phyloP scores from a whole-genome alignment of 2,329 filamentous ascomycete genomes.

The Plectosphaerella cucumerina region DNA sequence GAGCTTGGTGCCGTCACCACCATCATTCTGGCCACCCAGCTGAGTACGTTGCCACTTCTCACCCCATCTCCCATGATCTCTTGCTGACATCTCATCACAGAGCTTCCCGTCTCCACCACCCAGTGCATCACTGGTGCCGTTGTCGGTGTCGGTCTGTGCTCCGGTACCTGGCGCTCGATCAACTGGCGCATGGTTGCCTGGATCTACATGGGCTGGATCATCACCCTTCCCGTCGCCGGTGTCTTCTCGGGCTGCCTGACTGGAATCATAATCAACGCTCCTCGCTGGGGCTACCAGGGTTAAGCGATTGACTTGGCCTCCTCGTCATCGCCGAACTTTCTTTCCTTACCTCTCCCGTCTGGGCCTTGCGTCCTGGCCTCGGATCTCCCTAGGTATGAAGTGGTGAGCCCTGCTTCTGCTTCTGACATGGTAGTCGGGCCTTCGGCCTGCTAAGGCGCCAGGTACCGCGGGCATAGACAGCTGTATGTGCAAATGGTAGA shows the following conservation, averaged over 20 bases:
- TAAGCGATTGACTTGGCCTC: background rate
- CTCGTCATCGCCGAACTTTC: background rate
- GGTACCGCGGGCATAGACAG: background rate
- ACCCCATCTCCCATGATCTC: background rate
- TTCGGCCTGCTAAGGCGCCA: no score
- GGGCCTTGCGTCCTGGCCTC: background rate
- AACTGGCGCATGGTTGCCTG: constrained; percentile 61
- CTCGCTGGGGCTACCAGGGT: constrained; percentile 34
- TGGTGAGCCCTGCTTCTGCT: background rate
- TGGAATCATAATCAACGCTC: constrained; percentile 59
- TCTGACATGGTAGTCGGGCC: no score
- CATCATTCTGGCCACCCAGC: constrained; percentile 7
- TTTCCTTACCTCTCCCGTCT: background rate
- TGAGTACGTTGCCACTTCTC: background rate
- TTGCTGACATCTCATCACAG: constrained; percentile 17
- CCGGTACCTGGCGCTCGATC: constrained; percentile 52
- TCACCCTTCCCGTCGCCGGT: constrained; percentile 54
- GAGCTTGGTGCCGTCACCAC: constrained; percentile 33
- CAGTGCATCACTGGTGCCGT: constrained; percentile 62
- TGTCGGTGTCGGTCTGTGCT: constrained; percentile 59
- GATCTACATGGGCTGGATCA: constrained; percentile 57
- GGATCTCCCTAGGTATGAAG: background rate
- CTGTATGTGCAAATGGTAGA: background rate
- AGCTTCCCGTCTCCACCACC: constrained; percentile 60
- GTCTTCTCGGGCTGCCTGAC: constrained; percentile 56